phyloP scores from a whole-genome alignment of 2,329 filamentous ascomycete species.

The Xylogone sp. region DNA sequence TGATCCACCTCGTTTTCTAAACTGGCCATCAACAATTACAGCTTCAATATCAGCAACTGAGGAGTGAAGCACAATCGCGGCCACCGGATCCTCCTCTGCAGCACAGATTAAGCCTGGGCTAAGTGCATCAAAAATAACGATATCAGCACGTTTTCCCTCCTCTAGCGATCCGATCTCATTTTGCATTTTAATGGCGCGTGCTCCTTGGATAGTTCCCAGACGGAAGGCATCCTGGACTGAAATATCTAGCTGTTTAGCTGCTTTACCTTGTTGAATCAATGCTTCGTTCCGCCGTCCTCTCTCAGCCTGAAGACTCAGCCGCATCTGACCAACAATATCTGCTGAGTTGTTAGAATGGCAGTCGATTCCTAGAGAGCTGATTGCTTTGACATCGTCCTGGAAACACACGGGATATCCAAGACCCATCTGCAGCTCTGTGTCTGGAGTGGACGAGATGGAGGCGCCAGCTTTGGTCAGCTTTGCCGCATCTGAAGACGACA shows the following conservation, averaged over 20 bases:
- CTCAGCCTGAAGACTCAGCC: constrained; percentile 27
- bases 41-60: constrained; percentile 36
- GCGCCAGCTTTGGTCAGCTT: constrained; percentile 31
- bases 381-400: constrained; percentile 24
- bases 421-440: constrained; percentile 47
- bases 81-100: constrained; percentile 36
- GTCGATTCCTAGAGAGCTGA: constrained; percentile 31
- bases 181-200: constrained; percentile 37
- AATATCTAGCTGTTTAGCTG: constrained; percentile 24
- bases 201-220: constrained; percentile 43
- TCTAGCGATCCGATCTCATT: constrained; percentile 40
- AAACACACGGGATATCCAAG: constrained; percentile 34
- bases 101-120: constrained; percentile 38
- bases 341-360: constrained; percentile 29
- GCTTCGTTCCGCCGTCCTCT: constrained; percentile 25
- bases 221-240: constrained; percentile 40
- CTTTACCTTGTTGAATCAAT: constrained; percentile 21
- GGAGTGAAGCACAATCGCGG: constrained; percentile 39
- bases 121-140: constrained; percentile 42
- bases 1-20: constrained; percentile 34
- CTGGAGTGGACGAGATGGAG: constrained; percentile 41
- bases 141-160: constrained; percentile 42
- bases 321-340: constrained; percentile 31
- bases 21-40: constrained; percentile 39
- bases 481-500: constrained; percentile 30